Conservation (phyloP, 208 protist species). For the Crithidia acanthocephali region DNA sequence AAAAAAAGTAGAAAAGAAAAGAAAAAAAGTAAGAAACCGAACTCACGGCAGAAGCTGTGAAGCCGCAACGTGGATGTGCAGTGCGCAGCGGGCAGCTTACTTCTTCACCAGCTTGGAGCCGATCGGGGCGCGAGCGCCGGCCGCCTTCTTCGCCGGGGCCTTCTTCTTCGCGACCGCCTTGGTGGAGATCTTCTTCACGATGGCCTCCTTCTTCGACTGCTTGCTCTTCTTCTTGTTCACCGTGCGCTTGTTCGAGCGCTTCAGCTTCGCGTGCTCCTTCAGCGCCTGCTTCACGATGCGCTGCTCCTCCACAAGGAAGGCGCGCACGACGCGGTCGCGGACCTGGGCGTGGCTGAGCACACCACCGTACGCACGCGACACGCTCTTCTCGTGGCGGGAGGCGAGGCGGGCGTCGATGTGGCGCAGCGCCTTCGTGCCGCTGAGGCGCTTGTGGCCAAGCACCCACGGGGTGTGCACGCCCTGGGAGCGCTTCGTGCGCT, state of each 20-base stretch:
- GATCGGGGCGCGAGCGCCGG: constrained; percentile 48
- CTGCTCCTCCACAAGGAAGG: constrained; percentile 99
- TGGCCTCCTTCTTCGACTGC: constrained; percentile 45
- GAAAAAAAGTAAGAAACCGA: constrained; percentile 11
- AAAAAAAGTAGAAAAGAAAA: constrained; percentile 11
- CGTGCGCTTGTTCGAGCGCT: constrained; percentile 69
- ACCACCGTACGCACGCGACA: constrained; percentile 98
- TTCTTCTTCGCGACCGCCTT: constrained; percentile 60
- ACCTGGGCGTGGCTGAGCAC: constrained; percentile 95
- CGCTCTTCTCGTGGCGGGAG: constrained; percentile 94
- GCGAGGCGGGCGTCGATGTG: constrained; percentile 81
- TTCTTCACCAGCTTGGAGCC: constrained; percentile 80
- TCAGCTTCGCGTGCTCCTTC: constrained; percentile 71
- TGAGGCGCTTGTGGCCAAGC: constrained; percentile 93
- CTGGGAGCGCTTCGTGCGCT: constrained; percentile 94
- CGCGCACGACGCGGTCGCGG: constrained; percentile 96
- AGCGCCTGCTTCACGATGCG: constrained; percentile 97
- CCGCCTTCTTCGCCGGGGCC: constrained; percentile 40
- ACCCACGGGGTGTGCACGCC: constrained; percentile 93
- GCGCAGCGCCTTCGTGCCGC: constrained; percentile 91
- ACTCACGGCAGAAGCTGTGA: constrained; percentile 1
- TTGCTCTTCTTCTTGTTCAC: constrained; percentile 76
- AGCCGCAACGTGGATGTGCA: not conserved
- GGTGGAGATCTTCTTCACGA: constrained; percentile 57
- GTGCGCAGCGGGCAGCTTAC: constrained; percentile 24